These are phyloP conservation scores for Poronia punctata DNA, from an alignment of 495 filamentous ascomycete species.

Conservation along the genomic window DNA sequence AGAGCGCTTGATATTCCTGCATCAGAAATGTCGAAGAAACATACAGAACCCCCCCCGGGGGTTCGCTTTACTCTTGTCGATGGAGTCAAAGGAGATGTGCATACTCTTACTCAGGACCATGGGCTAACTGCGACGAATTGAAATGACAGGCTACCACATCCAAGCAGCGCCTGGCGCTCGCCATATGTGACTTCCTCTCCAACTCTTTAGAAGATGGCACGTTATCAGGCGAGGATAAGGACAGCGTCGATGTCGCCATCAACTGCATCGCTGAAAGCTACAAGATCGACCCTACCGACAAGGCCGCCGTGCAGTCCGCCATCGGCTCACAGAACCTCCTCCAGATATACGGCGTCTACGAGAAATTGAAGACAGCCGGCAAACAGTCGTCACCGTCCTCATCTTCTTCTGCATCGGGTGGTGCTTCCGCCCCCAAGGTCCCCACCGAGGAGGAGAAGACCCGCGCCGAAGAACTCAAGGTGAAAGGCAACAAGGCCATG, in stretches of 20 bases:
- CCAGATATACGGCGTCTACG: conserved; percentile 89
- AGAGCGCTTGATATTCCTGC: not conserved
- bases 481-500: conserved; percentile 92
- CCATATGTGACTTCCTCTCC: conserved; percentile 90
- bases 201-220: conserved; percentile 84
- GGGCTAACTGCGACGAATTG: too few relatives aligned
- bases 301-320: conserved; percentile 64
- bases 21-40: not conserved
- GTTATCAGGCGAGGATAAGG: conserved; percentile 74
- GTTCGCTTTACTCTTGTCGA: not conserved
- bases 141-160: conserved; percentile 47
- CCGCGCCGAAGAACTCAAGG: conserved; percentile 81
- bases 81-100: too few relatives aligned
- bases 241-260: conserved; percentile 84
- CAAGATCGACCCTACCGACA: conserved; percentile 79
- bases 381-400: conserved; percentile 7
- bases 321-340: conserved; percentile 77
- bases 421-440: conserved; percentile 21
- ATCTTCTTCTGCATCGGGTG: conserved; percentile 20
- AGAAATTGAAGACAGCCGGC: conserved; percentile 66
- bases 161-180: conserved; percentile 94
- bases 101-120: conserved; percentile 1
- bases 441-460: conserved; percentile 52
- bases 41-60: not conserved
- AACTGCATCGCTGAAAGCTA: conserved; percentile 93